Evolutionary conservation across 2,329 filamentous ascomycete genomes (phyloP), one percentile per base, ranked within the genome.

Genomic region (Penicillium psychrosexuale): DNA sequence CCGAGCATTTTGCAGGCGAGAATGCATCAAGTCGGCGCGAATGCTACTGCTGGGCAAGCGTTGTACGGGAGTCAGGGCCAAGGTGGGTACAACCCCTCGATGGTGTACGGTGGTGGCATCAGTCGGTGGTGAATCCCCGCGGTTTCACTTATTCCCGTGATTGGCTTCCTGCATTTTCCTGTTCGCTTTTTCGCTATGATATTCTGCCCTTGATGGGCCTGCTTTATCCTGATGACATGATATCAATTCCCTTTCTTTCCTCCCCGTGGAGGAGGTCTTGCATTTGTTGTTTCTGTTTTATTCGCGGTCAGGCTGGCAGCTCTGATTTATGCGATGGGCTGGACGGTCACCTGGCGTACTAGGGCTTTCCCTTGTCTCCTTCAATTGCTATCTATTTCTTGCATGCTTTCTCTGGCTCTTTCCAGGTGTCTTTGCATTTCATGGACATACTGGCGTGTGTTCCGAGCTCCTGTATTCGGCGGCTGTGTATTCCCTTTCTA

Each of bases 1-100:
- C 93, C 93, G 84, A 96, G 91, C 84, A 97, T 97, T 84, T 87
- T 97, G 84, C 92, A 96, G 83, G 91, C 91, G 78, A 90, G 92
- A 84, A 89, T 96, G 84, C 92, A 95, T 79, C 90, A 94, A 81
- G 88, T 86, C 79, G 89, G 86, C 82, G 85, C 85, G 78, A 87
- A 88, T 83, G 66, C 72, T 69, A 69, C 69, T 66, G 87, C 87
- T 80, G 88, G 89, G 77, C 90, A 94, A 84, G 90, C 89, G 77
- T 83, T 94, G 77, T 96, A 94, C 80, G 88, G 88, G 78, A 89
- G 89, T 78, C 89, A 96, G 77, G 81, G 82, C 74, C 82, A 83
- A 93, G 91, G 91, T 94, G 91, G 90, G 88, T 96, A 95, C 85
- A 91, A 89, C 65, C 79, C 80, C 58, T 75, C 85, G 69, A 88